Evolutionary conservation across 2,329 filamentous ascomycete species (phyloP), one percentile per base, ranked within the genome.

Genomic region (Podosphaera fusca): DNA sequence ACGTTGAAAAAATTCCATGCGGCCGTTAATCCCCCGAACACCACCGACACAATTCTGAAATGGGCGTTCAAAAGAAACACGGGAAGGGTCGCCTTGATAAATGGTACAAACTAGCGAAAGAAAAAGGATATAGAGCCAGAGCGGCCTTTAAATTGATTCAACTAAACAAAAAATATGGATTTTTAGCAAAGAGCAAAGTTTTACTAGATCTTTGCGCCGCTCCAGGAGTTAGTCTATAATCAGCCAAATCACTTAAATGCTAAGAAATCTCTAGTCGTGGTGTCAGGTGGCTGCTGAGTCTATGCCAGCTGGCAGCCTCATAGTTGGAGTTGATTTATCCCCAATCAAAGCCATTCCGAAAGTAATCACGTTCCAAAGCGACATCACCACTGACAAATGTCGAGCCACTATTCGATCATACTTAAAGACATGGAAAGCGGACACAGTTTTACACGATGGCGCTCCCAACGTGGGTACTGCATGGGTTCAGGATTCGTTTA

Each of bases 41-140:
- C 21, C 53, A 21, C 55, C 46, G 38, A 36, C 36, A 47, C 52
- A 56, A 51, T 54, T 60, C 56, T 55, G 62, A 63, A 58, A 96
- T 96, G 92, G 89, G 87, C 67, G 90, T 96, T 67, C 87, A 96
- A 69, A 95, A 96, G 78, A 96, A 96, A 78, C 85, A 95, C 74
- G 90, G 88, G 73, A 96, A 96, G 75, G 90, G 90, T 71, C 89
- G 90, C 79, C 77, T 95, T 67, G 92, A 98, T 72, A 95, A 96
- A 72, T 96, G 89, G 87, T 98, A 96, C 73, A 90, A 89, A 69
- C 82, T 96, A 66, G 92, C 92, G 60, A 98, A 98, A 72, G 92
- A 98, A 70, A 96, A 95, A 56, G 92, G 92, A 61, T 98, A 95
- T 69, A 79, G 92, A 66, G 90, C 92, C 60, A 80, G 92, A 77